These are phyloP conservation scores for Blumeria hordei DNA, from an alignment of 2,329 filamentous ascomycete species.

Conservation along the genomic window DNA sequence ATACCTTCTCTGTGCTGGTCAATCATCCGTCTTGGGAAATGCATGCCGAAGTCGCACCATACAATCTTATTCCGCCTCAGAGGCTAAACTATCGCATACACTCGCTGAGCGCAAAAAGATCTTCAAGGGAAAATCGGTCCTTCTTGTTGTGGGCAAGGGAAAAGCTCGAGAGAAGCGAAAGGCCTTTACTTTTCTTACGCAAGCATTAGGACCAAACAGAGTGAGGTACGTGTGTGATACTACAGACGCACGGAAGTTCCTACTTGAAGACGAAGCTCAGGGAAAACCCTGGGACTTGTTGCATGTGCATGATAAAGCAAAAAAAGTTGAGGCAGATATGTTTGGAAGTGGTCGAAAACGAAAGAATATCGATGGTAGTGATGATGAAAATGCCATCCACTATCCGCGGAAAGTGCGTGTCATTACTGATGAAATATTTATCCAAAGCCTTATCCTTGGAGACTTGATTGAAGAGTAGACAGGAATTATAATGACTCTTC, in stretches of 20 bases:
- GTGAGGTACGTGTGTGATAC: constrained; percentile 42
- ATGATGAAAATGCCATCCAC: constrained; percentile 15
- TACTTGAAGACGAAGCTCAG: constrained; percentile 25
- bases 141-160: constrained; percentile 45
- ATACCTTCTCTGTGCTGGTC: constrained; percentile 69
- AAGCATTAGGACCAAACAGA: constrained; percentile 46
- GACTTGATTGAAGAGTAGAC: constrained; percentile 28
- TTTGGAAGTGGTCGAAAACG: constrained; percentile 20
- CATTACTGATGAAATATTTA: constrained; percentile 64
- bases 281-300: constrained; percentile 44
- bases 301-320: constrained; percentile 40
- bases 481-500: neutral
- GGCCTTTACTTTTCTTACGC: constrained; percentile 58
- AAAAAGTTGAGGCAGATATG: constrained; percentile 21
- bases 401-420: constrained; percentile 33
- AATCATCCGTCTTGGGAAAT: constrained; percentile 51
- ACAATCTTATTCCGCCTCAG: constrained; percentile 29
- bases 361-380: constrained; percentile 12
- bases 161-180: constrained; percentile 38
- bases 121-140: constrained; percentile 37
- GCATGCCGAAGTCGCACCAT: constrained; percentile 55
- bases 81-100: constrained; percentile 30
- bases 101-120: constrained; percentile 36
- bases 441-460: constrained; percentile 80
- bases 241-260: constrained; percentile 34